Evolutionary conservation across 331 rosid genomes (phyloP).

Genomic region (Phaseolus coccineus): DNA sequence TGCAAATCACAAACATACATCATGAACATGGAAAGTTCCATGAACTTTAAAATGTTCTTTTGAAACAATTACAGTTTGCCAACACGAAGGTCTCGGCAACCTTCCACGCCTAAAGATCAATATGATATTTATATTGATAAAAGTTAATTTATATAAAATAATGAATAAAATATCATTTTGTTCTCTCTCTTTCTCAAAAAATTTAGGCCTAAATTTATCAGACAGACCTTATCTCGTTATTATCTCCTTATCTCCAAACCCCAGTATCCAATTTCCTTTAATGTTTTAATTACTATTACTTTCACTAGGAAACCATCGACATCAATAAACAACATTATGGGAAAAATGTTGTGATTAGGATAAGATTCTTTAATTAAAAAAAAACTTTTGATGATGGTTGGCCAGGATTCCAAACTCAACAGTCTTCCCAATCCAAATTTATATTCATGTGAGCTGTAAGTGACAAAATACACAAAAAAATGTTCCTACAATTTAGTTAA

Average conservation of each 20-base stretch:
- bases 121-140: neutral
- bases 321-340: conserved; percentile 17
- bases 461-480: too few relatives aligned
- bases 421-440: too few relatives aligned
- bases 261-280: neutral
- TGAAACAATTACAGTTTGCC: too few relatives aligned
- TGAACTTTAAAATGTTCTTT: too few relatives aligned
- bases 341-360: conserved; percentile 9
- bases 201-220: conserved; percentile 2
- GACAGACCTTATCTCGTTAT: neutral
- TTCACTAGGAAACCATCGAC: conserved; percentile 8
- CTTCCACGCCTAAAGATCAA: too few relatives aligned
- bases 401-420: neutral
- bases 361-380: conserved; percentile 17
- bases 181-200: neutral
- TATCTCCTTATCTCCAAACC: conserved; percentile 23
- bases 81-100: too few relatives aligned
- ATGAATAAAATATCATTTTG: neutral
- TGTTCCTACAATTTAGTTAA: too few relatives aligned
- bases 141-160: neutral
- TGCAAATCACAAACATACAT: too few relatives aligned
- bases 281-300: neutral
- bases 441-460: too few relatives aligned
- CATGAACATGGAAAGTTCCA: too few relatives aligned
- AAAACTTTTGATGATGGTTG: neutral